These are phyloP conservation scores for Piloderma croceum DNA, from an alignment of 768 basidiomycete genomes.

Conservation along the genomic window DNA sequence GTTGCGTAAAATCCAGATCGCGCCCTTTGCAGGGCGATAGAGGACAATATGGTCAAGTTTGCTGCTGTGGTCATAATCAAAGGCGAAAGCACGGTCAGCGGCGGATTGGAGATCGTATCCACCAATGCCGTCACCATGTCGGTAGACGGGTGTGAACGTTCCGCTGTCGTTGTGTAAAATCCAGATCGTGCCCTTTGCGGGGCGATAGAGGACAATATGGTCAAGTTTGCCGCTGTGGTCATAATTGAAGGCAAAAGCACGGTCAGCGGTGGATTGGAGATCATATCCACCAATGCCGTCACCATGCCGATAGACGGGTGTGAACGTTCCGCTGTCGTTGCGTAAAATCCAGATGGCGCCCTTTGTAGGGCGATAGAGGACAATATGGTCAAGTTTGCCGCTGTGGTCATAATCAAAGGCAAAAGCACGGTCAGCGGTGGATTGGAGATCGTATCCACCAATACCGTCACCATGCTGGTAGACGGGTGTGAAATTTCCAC, in stretches of 20 bases:
- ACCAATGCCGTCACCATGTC: too few relatives aligned
- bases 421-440: background rate
- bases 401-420: too few relatives aligned
- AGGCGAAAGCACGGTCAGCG: background rate
- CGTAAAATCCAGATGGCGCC: too few relatives aligned
- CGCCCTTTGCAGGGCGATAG: background rate
- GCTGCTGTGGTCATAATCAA: conserved; percentile 1
- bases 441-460: background rate
- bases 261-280: background rate
- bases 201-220: background rate
- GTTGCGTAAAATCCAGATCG: too few relatives aligned
- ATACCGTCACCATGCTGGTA: too few relatives aligned
- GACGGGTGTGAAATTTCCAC: too few relatives aligned
- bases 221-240: too few relatives aligned
- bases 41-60: background rate
- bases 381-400: too few relatives aligned
- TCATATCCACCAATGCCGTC: background rate
- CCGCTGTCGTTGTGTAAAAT: too few relatives aligned
- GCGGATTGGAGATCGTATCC: conserved; percentile 1
- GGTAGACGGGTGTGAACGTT: too few relatives aligned
- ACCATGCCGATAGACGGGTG: too few relatives aligned
- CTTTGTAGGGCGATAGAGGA: background rate
- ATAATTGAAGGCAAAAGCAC: background rate
- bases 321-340: too few relatives aligned
- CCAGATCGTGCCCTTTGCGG: background rate